Evolutionary conservation across 1,284 basidiomycete species (phyloP).

Genomic region (Malassezia dermatis): DNA sequence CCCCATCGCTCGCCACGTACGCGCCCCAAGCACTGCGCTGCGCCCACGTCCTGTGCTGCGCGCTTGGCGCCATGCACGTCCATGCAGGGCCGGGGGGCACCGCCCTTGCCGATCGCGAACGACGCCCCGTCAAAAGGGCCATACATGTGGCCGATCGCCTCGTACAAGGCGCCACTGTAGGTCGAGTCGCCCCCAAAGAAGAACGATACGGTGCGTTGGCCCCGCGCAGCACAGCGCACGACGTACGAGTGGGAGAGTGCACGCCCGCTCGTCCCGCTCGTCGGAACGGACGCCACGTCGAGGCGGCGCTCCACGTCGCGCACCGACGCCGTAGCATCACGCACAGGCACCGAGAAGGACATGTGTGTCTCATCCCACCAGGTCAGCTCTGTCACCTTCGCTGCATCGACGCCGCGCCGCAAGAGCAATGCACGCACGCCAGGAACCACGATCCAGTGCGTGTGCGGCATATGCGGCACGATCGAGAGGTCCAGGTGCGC

Average conservation of each 20-base stretch:
- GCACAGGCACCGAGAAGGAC: conserved; percentile 14
- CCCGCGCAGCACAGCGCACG: conserved; percentile 11
- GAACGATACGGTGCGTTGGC: neutral
- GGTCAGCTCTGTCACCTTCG: conserved; percentile 34
- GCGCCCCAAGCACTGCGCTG: conserved; percentile 19
- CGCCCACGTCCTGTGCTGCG: conserved; percentile 32
- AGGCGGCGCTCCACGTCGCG: conserved; percentile 9
- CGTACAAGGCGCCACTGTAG: conserved; percentile 50
- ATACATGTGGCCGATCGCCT: conserved; percentile 49
- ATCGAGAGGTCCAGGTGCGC: conserved; percentile 36
- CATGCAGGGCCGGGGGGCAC: conserved; percentile 30
- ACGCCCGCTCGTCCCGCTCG: conserved; percentile 52
- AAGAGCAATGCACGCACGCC: conserved; percentile 31
- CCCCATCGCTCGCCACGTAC: neutral
- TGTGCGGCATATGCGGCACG: conserved; percentile 25
- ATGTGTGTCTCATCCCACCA: conserved; percentile 40
- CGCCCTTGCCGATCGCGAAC: conserved; percentile 50
- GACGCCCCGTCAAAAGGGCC: conserved; percentile 51
- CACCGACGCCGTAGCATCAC: neutral
- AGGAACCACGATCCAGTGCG: conserved; percentile 38
- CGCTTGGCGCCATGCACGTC: conserved; percentile 27
- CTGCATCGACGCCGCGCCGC: conserved; percentile 23
- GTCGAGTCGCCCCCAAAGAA: conserved; percentile 50
- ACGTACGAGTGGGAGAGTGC: conserved; percentile 48
- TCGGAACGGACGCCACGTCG: conserved; percentile 26